Evolutionary conservation across 768 basidiomycete species (phyloP).

Genomic region (Epithele typhae): DNA sequence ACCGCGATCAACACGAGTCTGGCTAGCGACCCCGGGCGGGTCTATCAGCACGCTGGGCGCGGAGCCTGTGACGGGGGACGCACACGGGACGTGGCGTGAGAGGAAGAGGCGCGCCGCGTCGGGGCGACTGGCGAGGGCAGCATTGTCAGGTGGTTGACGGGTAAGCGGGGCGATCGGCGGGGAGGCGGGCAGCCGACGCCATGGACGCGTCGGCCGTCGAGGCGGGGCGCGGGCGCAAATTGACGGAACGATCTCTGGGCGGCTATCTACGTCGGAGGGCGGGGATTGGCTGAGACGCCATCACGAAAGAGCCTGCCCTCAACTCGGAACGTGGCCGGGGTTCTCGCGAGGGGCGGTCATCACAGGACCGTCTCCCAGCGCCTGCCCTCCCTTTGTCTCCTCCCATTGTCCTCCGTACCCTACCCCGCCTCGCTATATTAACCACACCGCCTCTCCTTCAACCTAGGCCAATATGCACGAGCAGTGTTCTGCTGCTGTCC

Average conservation of each 20-base stretch:
- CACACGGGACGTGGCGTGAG: no score
- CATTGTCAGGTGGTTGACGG: no score
- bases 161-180: no score
- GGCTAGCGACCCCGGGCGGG: no score
- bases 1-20: no score
- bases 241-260: slow-evolving; percentile 14
- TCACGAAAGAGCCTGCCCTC: slow-evolving; percentile 16
- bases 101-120: no score
- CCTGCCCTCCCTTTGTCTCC: slow-evolving; percentile 17
- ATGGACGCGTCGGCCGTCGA: no score
- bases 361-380: slow-evolving; percentile 4
- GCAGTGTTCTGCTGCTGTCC: slow-evolving; percentile 44
- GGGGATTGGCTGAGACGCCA: slow-evolving; percentile 1
- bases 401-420: slow-evolving; percentile 22
- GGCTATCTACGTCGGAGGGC: slow-evolving; percentile 6
- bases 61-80: no score
- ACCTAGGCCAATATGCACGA: slow-evolving; percentile 29
- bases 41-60: no score
- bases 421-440: slow-evolving; percentile 13
- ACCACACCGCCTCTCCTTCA: slow-evolving; percentile 17
- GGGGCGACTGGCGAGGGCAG: no score
- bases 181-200: no score
- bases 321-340: slow-evolving; percentile 15
- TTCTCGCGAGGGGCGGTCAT: slow-evolving; percentile 13
- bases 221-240: slow-evolving; percentile 4